Conservation (phyloP, 352 stramenopile genomes). For the Sclerospora graminicola region DNA sequence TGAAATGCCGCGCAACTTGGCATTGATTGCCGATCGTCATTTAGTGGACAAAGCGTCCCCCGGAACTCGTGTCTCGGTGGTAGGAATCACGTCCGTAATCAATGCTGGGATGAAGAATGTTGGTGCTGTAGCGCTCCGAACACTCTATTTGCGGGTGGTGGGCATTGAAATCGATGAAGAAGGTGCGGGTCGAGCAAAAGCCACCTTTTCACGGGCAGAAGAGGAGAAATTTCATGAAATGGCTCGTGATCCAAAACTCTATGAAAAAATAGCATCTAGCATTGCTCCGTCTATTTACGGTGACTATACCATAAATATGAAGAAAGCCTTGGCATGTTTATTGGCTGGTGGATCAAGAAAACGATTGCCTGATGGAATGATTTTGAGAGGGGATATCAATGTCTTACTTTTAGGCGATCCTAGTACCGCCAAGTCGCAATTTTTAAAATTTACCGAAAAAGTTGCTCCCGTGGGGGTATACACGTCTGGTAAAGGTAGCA, state of each 20-base stretch:
- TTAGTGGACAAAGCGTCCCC: slow-evolving; percentile 98
- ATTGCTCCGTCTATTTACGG: slow-evolving; percentile 98
- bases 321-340: slow-evolving; percentile 86
- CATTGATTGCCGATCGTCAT: slow-evolving; percentile 97
- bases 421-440: slow-evolving; percentile 97
- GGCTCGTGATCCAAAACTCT: slow-evolving; percentile 81
- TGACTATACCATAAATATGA: slow-evolving; percentile 97
- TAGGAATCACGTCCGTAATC: slow-evolving; percentile 87
- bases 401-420: slow-evolving; percentile 97
- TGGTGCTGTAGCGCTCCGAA: slow-evolving; percentile 94
- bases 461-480: slow-evolving; percentile 91
- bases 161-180: slow-evolving; percentile 92
- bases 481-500: slow-evolving; percentile 75
- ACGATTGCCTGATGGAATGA: slow-evolving; percentile 97
- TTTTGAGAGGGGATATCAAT: slow-evolving; percentile 99
- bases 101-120: slow-evolving; percentile 95
- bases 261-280: slow-evolving; percentile 90
- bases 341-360: slow-evolving; percentile 89
- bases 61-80: slow-evolving; percentile 92
- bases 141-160: slow-evolving; percentile 91
- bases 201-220: slow-evolving; percentile 82
- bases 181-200: no score
- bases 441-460: slow-evolving; percentile 95
- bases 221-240: slow-evolving; percentile 91
- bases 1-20: slow-evolving; percentile 95